Evolutionary conservation across 2,329 filamentous ascomycete species (phyloP), one percentile per base, ranked within the genome.

Genomic region (Microthyrium microscopicum): DNA sequence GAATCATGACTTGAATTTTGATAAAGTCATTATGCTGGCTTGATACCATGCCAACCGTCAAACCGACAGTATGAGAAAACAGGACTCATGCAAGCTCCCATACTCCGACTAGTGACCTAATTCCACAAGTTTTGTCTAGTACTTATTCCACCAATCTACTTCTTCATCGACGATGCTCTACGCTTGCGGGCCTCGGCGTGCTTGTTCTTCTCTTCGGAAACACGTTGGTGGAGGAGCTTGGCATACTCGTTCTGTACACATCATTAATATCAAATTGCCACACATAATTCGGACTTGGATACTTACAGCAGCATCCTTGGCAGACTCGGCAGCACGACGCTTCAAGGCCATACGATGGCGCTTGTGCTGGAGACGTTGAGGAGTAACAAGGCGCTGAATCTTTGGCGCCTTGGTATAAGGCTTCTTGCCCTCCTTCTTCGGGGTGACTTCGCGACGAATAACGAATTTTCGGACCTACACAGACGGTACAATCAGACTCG

Each of bases 301-400:
- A 75, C 80, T 60, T 83, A 93, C 89, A 58, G 89, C 89, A 72
- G 92, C 87, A 61, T 98, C 89, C 77, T 94, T 94, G 69, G 83
- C 75, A 66, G 85, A 80, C 73, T 98, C 89, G 56, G 85, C 68
- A 60, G 84, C 82, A 65, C 89, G 87, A 64, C 87, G 83, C 84
- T 98, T 98, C 68, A 98, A 79, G 56, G 89, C 87, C 56, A 91
- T 70, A 53, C 85, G 75, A 73, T 95, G 89, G 57, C 89, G 84
- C 82, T 95, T 98, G 80, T 93, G 89, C 76, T 98, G 89, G 59
- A 98, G 84, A 64, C 89, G 89, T 71, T 95, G 89, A 62, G 89
- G 89, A 57, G 89, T 98, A 55, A 98, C 84, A 54, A 98, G 83
- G 62, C 89, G 83, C 77, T 98, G 89, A 69, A 98, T 98, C 75